Percentiles rank a stretch among this genome's conserved stretches.
Conservation (phyloP, 805 yeast species). For the Ogataea naganishii region DNA sequence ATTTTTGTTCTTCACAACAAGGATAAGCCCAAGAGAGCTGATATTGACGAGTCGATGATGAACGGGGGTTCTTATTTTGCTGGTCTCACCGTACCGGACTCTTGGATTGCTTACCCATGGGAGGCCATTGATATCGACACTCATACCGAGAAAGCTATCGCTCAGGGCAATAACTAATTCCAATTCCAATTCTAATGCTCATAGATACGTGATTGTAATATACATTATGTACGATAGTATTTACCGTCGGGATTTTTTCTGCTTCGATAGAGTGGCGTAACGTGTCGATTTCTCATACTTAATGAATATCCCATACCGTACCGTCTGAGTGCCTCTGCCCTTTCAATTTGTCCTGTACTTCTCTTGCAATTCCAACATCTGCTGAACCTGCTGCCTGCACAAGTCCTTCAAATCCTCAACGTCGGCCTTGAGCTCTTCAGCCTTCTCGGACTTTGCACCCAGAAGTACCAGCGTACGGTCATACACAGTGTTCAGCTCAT, state of each 20-base stretch:
- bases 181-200: too few relatives aligned
- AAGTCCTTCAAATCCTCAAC: constrained; percentile 83
- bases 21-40: constrained; percentile 72
- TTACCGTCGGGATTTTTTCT: background rate
- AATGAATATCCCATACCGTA: too few relatives aligned
- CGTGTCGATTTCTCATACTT: background rate
- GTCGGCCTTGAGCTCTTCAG: constrained; percentile 81
- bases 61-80: constrained; percentile 59
- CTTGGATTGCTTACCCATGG: constrained; percentile 91
- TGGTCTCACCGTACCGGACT: constrained; percentile 66
- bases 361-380: constrained; percentile 61
- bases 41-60: constrained; percentile 55
- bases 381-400: constrained; percentile 77
- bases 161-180: constrained; percentile 58
- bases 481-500: constrained; percentile 12
- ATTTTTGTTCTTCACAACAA: constrained; percentile 82
- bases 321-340: too few relatives aligned
- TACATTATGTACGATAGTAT: too few relatives aligned
- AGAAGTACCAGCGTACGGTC: constrained; percentile 56
- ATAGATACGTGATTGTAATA: too few relatives aligned
- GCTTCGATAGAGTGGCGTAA: background rate
- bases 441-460: constrained; percentile 83
- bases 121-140: constrained; percentile 74
- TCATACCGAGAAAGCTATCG: constrained; percentile 57
- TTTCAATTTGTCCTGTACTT: too few relatives aligned